These are phyloP conservation scores for Skeletonema menzelii DNA, from an alignment of 108 stramenopile species.

Conservation along the genomic window DNA sequence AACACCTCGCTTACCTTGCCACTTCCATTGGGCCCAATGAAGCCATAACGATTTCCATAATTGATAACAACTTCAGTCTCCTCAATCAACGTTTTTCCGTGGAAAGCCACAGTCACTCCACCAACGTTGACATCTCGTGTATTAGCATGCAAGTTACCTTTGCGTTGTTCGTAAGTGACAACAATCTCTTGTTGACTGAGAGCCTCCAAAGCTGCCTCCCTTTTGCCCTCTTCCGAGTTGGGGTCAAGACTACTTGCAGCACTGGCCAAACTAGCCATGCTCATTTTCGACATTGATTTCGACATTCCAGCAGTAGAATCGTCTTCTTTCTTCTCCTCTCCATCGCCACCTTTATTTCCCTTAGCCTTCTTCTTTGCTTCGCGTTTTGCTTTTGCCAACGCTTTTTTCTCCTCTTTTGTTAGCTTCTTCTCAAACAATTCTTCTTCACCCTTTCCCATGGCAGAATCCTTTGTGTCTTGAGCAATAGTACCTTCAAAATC, in stretches of 20 bases:
- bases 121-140: conserved; percentile 96
- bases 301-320: conserved; percentile 20
- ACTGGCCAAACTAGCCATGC: conserved; percentile 7
- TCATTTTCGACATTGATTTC: conserved; percentile 12
- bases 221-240: conserved; percentile 58
- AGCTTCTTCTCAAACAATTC: conserved; percentile 92
- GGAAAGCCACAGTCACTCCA: conserved; percentile 94
- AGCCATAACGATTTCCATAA: conserved; percentile 95
- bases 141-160: conserved; percentile 80
- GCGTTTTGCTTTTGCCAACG: conserved; percentile 79
- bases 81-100: conserved; percentile 86
- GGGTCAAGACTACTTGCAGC: conserved; percentile 37
- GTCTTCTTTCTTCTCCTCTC: conserved; percentile 54
- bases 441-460: conserved; percentile 92
- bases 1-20: conserved; percentile 32
- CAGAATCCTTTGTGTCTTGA: conserved; percentile 74
- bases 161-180: conserved; percentile 81
- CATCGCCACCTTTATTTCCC: conserved; percentile 42
- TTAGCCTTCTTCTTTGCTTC: conserved; percentile 90
- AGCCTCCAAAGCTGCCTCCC: conserved; percentile 69
- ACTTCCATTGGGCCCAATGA: conserved; percentile 70
- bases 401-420: conserved; percentile 93
- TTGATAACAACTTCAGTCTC: conserved; percentile 89
- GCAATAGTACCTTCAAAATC: conserved; percentile 52
- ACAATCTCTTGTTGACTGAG: conserved; percentile 77